These are phyloP conservation scores for Warburgia ugandensis DNA, from an alignment of 164 flowering plant genomes.

Conservation along the genomic window DNA sequence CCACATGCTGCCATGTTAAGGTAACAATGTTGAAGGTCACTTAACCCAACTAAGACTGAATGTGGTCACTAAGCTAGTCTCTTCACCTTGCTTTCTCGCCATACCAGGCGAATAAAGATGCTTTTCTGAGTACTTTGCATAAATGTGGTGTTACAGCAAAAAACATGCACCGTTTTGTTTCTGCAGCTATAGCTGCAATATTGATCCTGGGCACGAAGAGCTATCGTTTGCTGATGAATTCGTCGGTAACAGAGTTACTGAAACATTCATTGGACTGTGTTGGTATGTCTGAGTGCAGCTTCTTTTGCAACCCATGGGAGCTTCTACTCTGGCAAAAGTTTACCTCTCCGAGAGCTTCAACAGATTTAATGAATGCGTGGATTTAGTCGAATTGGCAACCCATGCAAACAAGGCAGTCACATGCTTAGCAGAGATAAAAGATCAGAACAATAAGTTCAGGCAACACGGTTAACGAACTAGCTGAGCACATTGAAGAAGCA, in stretches of 20 bases:
- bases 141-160: too few relatives aligned
- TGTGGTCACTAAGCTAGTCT: too few relatives aligned
- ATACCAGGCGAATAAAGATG: too few relatives aligned
- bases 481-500: constrained; percentile 56
- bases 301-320: constrained; percentile 64
- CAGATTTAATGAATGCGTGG: constrained; percentile 25
- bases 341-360: constrained; percentile 32
- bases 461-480: constrained; percentile 34
- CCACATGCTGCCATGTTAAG: too few relatives aligned
- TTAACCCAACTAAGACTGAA: too few relatives aligned
- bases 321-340: constrained; percentile 50
- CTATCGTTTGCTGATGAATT: constrained; percentile 63
- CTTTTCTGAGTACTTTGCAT: too few relatives aligned
- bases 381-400: too few relatives aligned
- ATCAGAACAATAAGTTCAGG: too few relatives aligned
- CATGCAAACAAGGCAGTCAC: not conserved
- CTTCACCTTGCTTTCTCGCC: too few relatives aligned
- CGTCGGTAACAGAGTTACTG: constrained; percentile 69
- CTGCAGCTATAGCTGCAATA: constrained; percentile 74
- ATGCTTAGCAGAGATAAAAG: constrained; percentile 28
- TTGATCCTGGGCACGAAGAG: constrained; percentile 58
- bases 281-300: constrained; percentile 63
- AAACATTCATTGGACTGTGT: constrained; percentile 62
- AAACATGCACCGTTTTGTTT: too few relatives aligned
- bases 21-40: too few relatives aligned